These are phyloP conservation scores for Leccinellum rugosiceps DNA, from an alignment of 768 basidiomycete genomes.

Conservation along the genomic window DNA sequence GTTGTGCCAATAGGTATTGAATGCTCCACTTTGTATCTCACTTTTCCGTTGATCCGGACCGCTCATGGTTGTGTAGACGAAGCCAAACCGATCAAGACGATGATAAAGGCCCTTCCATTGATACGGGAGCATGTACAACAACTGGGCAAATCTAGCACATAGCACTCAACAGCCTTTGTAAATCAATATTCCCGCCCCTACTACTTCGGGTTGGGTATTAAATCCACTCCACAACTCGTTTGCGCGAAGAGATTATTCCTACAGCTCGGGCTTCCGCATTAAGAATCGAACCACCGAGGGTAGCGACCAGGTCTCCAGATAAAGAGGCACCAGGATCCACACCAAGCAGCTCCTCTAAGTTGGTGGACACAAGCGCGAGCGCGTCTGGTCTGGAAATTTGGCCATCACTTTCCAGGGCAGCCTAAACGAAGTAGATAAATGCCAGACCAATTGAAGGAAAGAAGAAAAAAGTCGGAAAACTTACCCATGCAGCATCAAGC, in stretches of 20 bases:
- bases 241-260: conserved; percentile 50
- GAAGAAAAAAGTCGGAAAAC: conserved; percentile 29
- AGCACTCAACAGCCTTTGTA: conserved; percentile 1
- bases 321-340: conserved; percentile 12
- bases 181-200: conserved; percentile 2
- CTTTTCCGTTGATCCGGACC: neutral
- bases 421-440: conserved; percentile 23
- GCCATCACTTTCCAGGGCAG: conserved; percentile 38
- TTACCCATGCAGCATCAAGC: conserved; percentile 81
- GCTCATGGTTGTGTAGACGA: conserved; percentile 45
- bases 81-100: conserved; percentile 70
- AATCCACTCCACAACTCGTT: conserved; percentile 49
- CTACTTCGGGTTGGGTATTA: conserved; percentile 15
- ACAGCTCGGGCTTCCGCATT: conserved; percentile 46
- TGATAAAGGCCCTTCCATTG: conserved; percentile 60
- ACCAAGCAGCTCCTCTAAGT: conserved; percentile 48
- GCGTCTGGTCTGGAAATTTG: conserved; percentile 45
- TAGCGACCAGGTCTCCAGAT: conserved; percentile 54
- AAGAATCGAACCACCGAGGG: conserved; percentile 51
- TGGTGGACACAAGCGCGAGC: conserved; percentile 50
- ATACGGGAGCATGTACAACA: conserved; percentile 56
- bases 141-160: conserved; percentile 14
- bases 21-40: neutral
- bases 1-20: conserved; percentile 59
- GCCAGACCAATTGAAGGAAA: conserved; percentile 6